Evolutionary conservation across 768 basidiomycete genomes (phyloP).

Genomic region (Suillus subluteus): DNA sequence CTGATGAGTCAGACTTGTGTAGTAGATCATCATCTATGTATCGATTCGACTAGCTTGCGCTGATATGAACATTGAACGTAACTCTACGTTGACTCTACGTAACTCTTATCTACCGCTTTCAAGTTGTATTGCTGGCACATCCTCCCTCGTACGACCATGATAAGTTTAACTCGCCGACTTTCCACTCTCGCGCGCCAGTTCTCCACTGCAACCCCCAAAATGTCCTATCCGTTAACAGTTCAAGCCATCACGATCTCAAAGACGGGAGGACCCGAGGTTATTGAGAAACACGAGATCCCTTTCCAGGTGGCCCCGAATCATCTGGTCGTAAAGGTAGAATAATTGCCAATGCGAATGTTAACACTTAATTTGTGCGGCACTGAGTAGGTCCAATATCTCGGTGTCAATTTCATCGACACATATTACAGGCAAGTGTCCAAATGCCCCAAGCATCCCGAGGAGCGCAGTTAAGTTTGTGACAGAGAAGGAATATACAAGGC

Average conservation of each 20-base stretch:
- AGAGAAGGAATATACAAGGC: conserved; percentile 69
- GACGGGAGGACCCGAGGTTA: conserved; percentile 77
- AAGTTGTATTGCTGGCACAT: background rate
- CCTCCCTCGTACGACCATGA: conserved; percentile 8
- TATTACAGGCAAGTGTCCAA: conserved; percentile 65
- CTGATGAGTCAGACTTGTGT: conserved; percentile 5
- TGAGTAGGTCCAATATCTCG: conserved; percentile 67
- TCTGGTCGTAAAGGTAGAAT: conserved; percentile 46
- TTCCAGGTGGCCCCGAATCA: conserved; percentile 67
- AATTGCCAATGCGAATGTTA: background rate
- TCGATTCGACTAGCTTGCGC: conserved; percentile 4
- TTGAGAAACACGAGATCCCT: conserved; percentile 67
- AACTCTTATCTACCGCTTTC: conserved; percentile 4
- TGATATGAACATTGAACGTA: background rate
- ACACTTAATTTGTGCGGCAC: background rate
- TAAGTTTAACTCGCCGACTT: conserved; percentile 21
- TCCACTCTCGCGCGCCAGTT: conserved; percentile 36
- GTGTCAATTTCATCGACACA: conserved; percentile 88
- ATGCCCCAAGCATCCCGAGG: conserved; percentile 18
- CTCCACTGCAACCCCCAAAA: conserved; percentile 32
- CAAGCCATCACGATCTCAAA: conserved; percentile 74
- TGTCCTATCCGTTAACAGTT: conserved; percentile 63
- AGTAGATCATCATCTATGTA: too few species aligned
- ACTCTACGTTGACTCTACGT: too few species aligned
- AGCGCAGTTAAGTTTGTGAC: conserved; percentile 4